A percentile compares a stretch with the other conserved stretches of the same genome.
Evolutionary conservation across 257 asterid genomes (phyloP).

Genomic region (Scutellaria minor): DNA sequence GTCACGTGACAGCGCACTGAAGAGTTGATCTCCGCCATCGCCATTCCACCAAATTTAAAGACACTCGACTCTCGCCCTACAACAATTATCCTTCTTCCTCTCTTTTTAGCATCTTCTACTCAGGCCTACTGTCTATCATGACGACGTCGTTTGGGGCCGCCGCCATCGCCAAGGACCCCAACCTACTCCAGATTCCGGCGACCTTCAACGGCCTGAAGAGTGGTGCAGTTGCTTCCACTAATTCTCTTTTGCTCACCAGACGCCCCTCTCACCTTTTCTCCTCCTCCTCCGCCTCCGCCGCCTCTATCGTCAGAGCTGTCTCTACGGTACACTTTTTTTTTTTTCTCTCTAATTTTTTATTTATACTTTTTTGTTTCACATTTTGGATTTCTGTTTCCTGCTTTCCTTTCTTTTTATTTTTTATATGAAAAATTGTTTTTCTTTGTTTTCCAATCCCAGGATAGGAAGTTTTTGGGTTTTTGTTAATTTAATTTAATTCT

Average conservation of each 20-base stretch:
- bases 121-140: slow-evolving; percentile 27
- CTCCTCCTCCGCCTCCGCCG: slow-evolving; percentile 40
- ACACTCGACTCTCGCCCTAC: not conserved
- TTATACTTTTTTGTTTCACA: not conserved
- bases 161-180: slow-evolving; percentile 47
- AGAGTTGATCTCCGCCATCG: too few species aligned
- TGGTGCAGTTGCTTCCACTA: slow-evolving; percentile 40
- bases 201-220: slow-evolving; percentile 45
- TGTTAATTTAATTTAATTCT: not conserved
- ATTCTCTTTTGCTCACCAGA: slow-evolving; percentile 47
- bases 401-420: not conserved
- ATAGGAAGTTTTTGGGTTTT: not conserved
- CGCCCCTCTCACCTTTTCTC: slow-evolving; percentile 38
- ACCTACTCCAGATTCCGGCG: slow-evolving; percentile 41
- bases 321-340: slow-evolving; percentile 55
- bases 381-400: not conserved
- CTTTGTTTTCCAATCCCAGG: not conserved
- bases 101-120: slow-evolving; percentile 6
- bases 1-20: too few species aligned
- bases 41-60: not conserved
- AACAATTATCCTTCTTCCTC: not conserved
- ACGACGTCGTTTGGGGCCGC: slow-evolving; percentile 59
- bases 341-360: not conserved
- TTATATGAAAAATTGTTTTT: not conserved
- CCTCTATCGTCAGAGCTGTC: slow-evolving; percentile 64